phyloP scores from a whole-genome alignment of 164 flowering plant species.

The Piper betle region DNA sequence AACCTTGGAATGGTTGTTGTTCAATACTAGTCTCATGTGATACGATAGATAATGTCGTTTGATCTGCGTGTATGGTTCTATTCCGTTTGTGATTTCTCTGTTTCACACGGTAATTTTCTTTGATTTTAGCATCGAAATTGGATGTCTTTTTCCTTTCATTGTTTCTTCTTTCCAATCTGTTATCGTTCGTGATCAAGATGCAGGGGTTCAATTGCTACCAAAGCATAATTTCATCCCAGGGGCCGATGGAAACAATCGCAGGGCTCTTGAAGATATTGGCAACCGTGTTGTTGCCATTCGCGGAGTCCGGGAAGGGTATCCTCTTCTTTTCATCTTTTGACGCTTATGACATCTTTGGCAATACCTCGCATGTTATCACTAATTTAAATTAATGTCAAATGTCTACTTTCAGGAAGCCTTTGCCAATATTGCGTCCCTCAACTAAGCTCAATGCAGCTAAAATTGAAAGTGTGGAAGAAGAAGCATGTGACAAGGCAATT shows the following conservation, averaged over 20 bases:
- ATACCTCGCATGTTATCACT: not conserved
- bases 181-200: not conserved
- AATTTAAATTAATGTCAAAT: not conserved
- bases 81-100: no score
- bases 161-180: no score
- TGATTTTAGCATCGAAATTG: no score
- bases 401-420: constrained; percentile 2
- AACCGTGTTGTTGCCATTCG: constrained; percentile 34
- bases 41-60: no score
- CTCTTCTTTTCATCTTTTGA: not conserved
- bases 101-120: no score
- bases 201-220: constrained; percentile 28
- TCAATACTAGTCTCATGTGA: no score
- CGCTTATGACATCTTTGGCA: not conserved
- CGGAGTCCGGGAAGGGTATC: constrained; percentile 21
- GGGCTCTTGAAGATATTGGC: constrained; percentile 76
- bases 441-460: constrained; percentile 1
- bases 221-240: constrained; percentile 28
- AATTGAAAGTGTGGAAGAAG: not conserved
- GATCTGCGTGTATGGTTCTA: no score
- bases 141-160: no score
- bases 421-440: not conserved
- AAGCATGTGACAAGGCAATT: not conserved
- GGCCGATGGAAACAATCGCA: constrained; percentile 42
- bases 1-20: no score